phyloP scores from a whole-genome alignment of 129 eudicot genomes.

The Cynara cardunculus region DNA sequence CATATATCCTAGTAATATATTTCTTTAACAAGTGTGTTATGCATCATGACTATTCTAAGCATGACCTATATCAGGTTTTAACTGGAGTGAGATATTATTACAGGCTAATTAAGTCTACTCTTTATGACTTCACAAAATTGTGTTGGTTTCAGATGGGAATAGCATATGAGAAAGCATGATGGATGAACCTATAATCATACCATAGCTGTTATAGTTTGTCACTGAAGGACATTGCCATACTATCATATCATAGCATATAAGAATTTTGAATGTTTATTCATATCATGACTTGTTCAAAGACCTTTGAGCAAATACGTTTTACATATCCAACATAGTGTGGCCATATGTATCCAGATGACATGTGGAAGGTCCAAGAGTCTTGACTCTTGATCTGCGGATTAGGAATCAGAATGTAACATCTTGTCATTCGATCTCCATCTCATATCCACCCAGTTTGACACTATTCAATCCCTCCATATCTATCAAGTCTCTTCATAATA shows the following conservation, averaged over 20 bases:
- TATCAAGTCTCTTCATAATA: not conserved
- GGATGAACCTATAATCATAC: not conserved
- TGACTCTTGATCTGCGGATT: not conserved
- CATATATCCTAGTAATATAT: not conserved
- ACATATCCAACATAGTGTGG: not conserved
- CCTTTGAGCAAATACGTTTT: not conserved
- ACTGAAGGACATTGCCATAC: not conserved
- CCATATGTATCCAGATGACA: not conserved
- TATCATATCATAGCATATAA: not conserved
- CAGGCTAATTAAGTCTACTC: not conserved
- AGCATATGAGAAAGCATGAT: not conserved
- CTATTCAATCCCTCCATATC: conserved; percentile 4
- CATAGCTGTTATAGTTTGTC: not conserved
- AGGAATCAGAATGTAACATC: not conserved
- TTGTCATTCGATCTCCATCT: not conserved
- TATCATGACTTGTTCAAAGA: not conserved
- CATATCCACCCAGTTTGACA: not conserved
- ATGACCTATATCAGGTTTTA: not conserved
- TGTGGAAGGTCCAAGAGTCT: conserved; percentile 1
- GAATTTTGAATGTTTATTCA: not conserved
- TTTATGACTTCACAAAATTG: not conserved
- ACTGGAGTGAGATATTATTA: not conserved
- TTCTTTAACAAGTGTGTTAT: not conserved
- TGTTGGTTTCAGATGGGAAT: not conserved
- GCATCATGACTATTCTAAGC: not conserved